These are phyloP conservation scores for Talaromyces piceae DNA, from an alignment of 2,329 filamentous ascomycete genomes.

Conservation along the genomic window DNA sequence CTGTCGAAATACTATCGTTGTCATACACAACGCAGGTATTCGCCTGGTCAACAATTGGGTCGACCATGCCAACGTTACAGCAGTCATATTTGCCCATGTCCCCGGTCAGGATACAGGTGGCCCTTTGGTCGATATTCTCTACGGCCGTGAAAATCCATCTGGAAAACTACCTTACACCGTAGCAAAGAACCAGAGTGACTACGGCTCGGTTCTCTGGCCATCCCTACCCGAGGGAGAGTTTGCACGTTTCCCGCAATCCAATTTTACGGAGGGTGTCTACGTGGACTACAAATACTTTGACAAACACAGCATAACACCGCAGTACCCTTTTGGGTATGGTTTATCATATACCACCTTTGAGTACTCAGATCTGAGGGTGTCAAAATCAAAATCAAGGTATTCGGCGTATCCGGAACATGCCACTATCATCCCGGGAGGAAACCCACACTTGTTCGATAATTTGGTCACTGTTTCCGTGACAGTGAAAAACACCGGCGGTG, in stretches of 20 bases:
- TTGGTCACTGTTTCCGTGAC: conserved; percentile 55
- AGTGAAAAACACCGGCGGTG: conserved; percentile 62
- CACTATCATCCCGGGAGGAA: conserved; percentile 24
- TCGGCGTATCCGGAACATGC: conserved; percentile 6
- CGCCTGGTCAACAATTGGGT: background rate
- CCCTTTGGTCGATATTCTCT: conserved; percentile 68
- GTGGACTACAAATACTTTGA: conserved; percentile 78
- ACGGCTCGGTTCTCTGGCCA: conserved; percentile 64
- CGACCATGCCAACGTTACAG: conserved; percentile 37
- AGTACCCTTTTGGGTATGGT: conserved; percentile 65
- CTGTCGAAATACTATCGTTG: background rate
- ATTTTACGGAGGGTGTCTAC: conserved; percentile 75
- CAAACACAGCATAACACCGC: conserved; percentile 52
- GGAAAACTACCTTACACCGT: conserved; percentile 72
- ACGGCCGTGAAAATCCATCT: conserved; percentile 65
- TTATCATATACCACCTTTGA: conserved; percentile 68
- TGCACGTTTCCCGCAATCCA: conserved; percentile 50
- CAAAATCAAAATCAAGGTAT: conserved; percentile 40
- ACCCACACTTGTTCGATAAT: conserved; percentile 53
- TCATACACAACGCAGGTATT: conserved; percentile 5
- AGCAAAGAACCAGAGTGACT: conserved; percentile 54
- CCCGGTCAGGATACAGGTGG: conserved; percentile 78
- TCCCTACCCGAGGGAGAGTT: conserved; percentile 65
- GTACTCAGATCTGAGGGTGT: conserved; percentile 47
- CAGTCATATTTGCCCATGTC: conserved; percentile 72